Evolutionary conservation across 2,329 filamentous ascomycete genomes (phyloP).

Genomic region (Aspergillus sp.): DNA sequence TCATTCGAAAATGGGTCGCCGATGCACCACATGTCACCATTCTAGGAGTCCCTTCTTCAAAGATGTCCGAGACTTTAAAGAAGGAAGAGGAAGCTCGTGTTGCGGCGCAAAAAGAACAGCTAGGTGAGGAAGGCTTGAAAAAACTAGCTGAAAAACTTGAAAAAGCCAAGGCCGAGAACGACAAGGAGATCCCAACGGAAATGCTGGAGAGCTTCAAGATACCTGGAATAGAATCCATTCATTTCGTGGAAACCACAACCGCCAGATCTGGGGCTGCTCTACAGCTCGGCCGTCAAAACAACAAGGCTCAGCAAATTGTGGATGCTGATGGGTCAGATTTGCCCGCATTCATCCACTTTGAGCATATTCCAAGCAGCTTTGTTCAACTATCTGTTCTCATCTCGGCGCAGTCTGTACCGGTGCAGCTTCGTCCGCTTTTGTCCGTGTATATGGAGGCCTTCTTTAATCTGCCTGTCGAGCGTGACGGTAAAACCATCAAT

Average conservation of each 20-base stretch:
- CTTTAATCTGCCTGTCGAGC: slow-evolving; percentile 84
- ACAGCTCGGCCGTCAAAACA: slow-evolving; percentile 65
- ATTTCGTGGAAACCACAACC: slow-evolving; percentile 86
- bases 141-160: slow-evolving; percentile 74
- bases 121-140: slow-evolving; percentile 80
- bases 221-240: slow-evolving; percentile 84
- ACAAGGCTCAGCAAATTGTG: slow-evolving; percentile 71
- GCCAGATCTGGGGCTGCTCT: slow-evolving; percentile 79
- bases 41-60: slow-evolving; percentile 79
- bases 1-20: slow-evolving; percentile 78
- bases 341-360: slow-evolving; percentile 95
- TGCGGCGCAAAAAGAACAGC: slow-evolving; percentile 71
- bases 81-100: slow-evolving; percentile 76
- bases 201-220: slow-evolving; percentile 81
- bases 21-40: slow-evolving; percentile 86
- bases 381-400: slow-evolving; percentile 80
- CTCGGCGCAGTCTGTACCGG: slow-evolving; percentile 73
- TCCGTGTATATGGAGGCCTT: slow-evolving; percentile 87
- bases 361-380: slow-evolving; percentile 91
- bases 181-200: slow-evolving; percentile 77
- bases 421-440: slow-evolving; percentile 81
- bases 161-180: slow-evolving; percentile 82
- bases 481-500: slow-evolving; percentile 71
- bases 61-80: slow-evolving; percentile 78
- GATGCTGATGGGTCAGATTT: slow-evolving; percentile 64